Evolutionary conservation across 257 asterid genomes (phyloP), one percentile per base, ranked within the genome.

Genomic region (Asclepias syriaca): DNA sequence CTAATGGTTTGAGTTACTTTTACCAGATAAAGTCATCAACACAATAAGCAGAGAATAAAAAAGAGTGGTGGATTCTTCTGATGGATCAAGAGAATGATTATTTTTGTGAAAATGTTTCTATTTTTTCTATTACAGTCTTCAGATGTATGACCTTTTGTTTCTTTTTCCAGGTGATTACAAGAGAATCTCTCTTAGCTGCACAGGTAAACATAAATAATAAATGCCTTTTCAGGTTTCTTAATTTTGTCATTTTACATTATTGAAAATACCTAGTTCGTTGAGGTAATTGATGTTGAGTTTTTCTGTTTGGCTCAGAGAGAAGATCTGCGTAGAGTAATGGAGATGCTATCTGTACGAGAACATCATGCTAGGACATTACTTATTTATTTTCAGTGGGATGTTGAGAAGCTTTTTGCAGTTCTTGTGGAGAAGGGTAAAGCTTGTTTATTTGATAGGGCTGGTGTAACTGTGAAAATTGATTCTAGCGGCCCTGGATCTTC

Each of bases 351-450:
- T 14, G 82, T 95, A 79, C 80, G 85, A 74, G 99, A 95, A 81
- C 97, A 95, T 71, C 93, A 87, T 81, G 97, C 99, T 50, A 82
- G 99, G 61, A 88, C 98, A 66, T 92, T 95, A 77, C 98, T 95
- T 74, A 92, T 95, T 82, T 94, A 88, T 77, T 82, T 85, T 78
- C 87, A 97, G 27, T 92, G 99, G 99, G 91, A 95, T 74, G 94
- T 87, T 50, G 96, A 90, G 82, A 87, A 79, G 77, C 76, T 95
- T 72, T 80, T 84, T 63, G 88, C 91, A 4, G 90, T 88, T 72
- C 87, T 85, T 75, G 94, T 90, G 59, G 98, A 95, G 77, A 90
- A 83, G 84, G 99, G 99, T 59, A 90, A 86, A 85, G 46, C 85
- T 43, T 64, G 77, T 81, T 77, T 95, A 84, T 95, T 92, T 87